A percentile compares a stretch with the other conserved stretches of the same genome.
Conservation (phyloP, 305 asterid genomes). For the Stenogyne calaminthoides region DNA sequence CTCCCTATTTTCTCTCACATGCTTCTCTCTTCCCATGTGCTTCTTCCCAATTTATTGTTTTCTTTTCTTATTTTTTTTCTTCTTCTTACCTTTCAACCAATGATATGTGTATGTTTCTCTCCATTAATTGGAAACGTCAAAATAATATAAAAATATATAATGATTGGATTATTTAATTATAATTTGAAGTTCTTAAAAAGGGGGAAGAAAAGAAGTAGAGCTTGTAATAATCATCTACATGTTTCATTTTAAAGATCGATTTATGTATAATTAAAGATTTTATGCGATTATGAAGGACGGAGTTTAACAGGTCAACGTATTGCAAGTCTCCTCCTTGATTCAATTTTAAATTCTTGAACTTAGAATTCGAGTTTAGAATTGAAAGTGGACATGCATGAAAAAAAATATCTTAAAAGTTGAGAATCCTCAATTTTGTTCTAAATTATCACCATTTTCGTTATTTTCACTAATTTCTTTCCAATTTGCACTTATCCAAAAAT, state of each 20-base stretch:
- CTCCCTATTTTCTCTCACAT: conserved; percentile 37
- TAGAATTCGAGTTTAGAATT: neutral
- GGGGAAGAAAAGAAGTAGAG: neutral
- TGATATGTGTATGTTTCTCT: conserved; percentile 1
- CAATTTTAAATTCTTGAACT: neutral
- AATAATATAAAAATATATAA: neutral
- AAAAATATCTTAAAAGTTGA: too few relatives aligned
- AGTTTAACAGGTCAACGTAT: neutral
- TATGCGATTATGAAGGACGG: neutral
- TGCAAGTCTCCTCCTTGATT: neutral
- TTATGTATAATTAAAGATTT: neutral
- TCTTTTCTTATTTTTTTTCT: neutral
- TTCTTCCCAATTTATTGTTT: conserved; percentile 23
- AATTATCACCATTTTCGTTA: too few relatives aligned
- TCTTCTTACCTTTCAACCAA: conserved; percentile 22
- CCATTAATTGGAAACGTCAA: neutral
- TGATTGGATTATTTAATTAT: neutral
- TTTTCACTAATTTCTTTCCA: too few relatives aligned
- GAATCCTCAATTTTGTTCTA: too few relatives aligned
- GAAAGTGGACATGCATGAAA: too few relatives aligned
- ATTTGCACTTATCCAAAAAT: too few relatives aligned
- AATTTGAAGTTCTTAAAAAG: neutral
- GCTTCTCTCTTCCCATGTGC: conserved; percentile 63
- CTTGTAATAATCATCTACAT: neutral
- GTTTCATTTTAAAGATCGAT: neutral